Conservation (phyloP, 352 stramenopile genomes). For the Pythium pyrilobum region DNA sequence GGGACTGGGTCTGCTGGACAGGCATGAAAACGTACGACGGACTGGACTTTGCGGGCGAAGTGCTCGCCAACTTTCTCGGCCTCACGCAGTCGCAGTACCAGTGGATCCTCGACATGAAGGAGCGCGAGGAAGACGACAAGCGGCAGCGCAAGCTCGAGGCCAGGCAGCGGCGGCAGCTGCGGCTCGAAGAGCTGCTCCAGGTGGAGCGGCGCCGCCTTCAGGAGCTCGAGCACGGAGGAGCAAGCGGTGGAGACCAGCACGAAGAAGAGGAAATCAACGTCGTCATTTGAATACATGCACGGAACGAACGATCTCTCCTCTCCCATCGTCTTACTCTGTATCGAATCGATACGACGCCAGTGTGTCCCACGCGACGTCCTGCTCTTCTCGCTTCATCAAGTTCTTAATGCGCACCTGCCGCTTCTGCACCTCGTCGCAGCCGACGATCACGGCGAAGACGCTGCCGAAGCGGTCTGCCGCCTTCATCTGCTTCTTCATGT, state of each 20-base stretch:
- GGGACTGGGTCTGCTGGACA: conserved; percentile 63
- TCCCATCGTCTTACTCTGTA: too few relatives aligned
- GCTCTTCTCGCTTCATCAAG: conserved; percentile 48
- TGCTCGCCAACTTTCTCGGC: conserved; percentile 73
- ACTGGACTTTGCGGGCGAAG: conserved; percentile 77
- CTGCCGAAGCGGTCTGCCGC: conserved; percentile 60
- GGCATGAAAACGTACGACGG: conserved; percentile 58
- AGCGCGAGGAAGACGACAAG: conserved; percentile 66
- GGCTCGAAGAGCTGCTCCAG: conserved; percentile 60
- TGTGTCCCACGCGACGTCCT: conserved; percentile 25
- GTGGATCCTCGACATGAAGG: conserved; percentile 73
- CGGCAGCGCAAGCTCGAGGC: conserved; percentile 47
- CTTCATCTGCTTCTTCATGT: conserved; percentile 90
- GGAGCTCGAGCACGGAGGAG: conserved; percentile 36
- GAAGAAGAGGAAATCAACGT: background rate
- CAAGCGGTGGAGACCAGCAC: background rate
- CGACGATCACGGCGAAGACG: conserved; percentile 68
- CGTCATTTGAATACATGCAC: background rate
- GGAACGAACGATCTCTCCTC: too few relatives aligned
- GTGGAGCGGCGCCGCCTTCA: conserved; percentile 63
- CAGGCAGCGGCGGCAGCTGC: conserved; percentile 55
- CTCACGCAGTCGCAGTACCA: conserved; percentile 84
- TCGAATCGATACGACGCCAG: conserved; percentile 15
- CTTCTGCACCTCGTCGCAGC: conserved; percentile 58
- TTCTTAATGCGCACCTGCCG: conserved; percentile 76